Conservation (phyloP, 2,329 filamentous ascomycete genomes). For the Aspergillus awamori region DNA sequence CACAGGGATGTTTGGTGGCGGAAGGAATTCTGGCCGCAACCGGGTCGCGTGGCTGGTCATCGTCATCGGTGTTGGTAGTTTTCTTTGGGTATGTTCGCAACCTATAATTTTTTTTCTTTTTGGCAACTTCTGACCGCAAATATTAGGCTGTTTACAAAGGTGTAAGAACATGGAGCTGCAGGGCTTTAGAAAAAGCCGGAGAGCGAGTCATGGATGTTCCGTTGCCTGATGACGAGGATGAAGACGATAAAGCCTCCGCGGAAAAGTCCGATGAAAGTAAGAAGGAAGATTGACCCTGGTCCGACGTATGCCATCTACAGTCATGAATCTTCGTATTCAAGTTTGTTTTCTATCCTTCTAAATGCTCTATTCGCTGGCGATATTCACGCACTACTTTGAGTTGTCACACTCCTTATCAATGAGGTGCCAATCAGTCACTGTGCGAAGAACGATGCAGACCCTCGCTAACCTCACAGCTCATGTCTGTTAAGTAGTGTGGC, state of each 20-base stretch:
- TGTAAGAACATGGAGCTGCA: constrained; percentile 72
- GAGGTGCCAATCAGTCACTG: constrained; percentile 95
- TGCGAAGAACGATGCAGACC: constrained; percentile 71
- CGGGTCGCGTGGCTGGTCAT: constrained; percentile 78
- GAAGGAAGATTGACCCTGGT: constrained; percentile 29
- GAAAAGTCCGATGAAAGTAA: constrained; percentile 23
- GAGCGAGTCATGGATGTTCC: constrained; percentile 79
- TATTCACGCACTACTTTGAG: constrained; percentile 85
- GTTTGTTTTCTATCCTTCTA: neutral
- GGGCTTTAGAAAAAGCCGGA: constrained; percentile 73
- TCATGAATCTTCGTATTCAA: neutral
- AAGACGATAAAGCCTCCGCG: constrained; percentile 55
- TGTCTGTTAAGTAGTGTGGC: constrained; percentile 29
- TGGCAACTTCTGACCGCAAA: constrained; percentile 24
- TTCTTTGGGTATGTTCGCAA: constrained; percentile 66
- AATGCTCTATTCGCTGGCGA: neutral
- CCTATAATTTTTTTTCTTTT: neutral
- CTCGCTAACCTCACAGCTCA: constrained; percentile 37
- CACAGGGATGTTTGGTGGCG: constrained; percentile 58
- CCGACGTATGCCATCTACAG: neutral
- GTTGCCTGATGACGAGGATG: constrained; percentile 57
- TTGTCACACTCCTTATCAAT: constrained; percentile 81
- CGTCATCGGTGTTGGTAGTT: constrained; percentile 75
- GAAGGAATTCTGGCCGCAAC: constrained; percentile 69
- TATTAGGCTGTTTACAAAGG: constrained; percentile 75